Conservation (phyloP, 352 stramenopile species). For the Phytophthora brassicae region DNA sequence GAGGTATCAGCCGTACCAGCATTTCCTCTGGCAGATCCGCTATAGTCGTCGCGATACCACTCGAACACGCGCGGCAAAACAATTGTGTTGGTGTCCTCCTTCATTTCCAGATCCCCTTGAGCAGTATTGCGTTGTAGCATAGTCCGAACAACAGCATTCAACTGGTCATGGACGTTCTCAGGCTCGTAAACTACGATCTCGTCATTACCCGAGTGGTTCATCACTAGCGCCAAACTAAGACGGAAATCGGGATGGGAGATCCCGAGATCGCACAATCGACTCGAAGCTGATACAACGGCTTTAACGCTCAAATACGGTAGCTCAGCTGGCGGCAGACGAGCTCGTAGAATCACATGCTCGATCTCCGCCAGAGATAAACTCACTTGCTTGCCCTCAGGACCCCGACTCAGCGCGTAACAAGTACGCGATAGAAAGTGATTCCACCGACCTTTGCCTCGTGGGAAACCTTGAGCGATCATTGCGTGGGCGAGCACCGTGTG, state of each 20-base stretch:
- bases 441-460: conserved; percentile 60
- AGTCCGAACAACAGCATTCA: conserved; percentile 60
- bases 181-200: conserved; percentile 31
- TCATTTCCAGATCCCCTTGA: conserved; percentile 33
- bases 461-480: conserved; percentile 71
- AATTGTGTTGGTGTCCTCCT: conserved; percentile 36
- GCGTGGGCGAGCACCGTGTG: conserved; percentile 74
- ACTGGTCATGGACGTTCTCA: conserved; percentile 61
- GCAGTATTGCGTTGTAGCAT: conserved; percentile 24
- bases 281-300: conserved; percentile 20
- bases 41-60: conserved; percentile 75
- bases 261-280: conserved; percentile 36
- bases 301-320: conserved; percentile 47
- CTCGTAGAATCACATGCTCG: conserved; percentile 70
- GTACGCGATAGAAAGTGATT: conserved; percentile 55
- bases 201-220: conserved; percentile 44
- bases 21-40: conserved; percentile 5
- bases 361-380: conserved; percentile 77
- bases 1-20: conserved; percentile 27
- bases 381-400: conserved; percentile 28
- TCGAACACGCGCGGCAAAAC: conserved; percentile 70
- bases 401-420: conserved; percentile 60
- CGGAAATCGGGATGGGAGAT: conserved; percentile 79
- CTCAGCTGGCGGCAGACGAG: conserved; percentile 47
- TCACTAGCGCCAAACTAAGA: conserved; percentile 64